Evolutionary conservation across 2,329 filamentous ascomycete genomes (phyloP).

Genomic region (Neofusicoccum parvum): DNA sequence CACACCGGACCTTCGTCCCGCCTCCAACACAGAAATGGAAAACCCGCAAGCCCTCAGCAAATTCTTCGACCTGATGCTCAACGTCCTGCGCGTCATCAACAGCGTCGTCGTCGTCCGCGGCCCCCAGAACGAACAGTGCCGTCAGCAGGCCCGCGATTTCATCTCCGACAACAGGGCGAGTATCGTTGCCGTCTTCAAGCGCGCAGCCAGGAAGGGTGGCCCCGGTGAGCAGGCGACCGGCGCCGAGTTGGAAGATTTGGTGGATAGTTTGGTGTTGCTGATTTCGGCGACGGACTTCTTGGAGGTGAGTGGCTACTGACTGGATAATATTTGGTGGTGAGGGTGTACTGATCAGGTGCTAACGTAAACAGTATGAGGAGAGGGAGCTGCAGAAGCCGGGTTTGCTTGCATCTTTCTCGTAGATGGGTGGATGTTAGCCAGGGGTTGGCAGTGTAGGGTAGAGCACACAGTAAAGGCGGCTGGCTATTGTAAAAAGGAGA

Average conservation of each 20-base stretch:
- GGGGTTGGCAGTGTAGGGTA: too few species aligned
- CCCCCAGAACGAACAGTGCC: slow-evolving; percentile 71
- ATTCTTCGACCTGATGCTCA: slow-evolving; percentile 82
- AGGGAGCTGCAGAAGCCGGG: neutral
- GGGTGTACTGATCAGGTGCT: neutral
- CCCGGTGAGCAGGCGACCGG: slow-evolving; percentile 39
- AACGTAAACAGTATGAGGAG: neutral
- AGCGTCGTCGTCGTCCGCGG: slow-evolving; percentile 81
- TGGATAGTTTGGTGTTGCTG: slow-evolving; percentile 81
- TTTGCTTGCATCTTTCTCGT: neutral
- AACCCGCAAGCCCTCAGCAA: slow-evolving; percentile 71
- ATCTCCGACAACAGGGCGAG: slow-evolving; percentile 79
- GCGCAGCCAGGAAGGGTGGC: slow-evolving; percentile 74
- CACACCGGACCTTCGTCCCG: neutral
- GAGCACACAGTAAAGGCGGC: neutral
- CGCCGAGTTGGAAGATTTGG: slow-evolving; percentile 66
- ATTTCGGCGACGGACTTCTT: slow-evolving; percentile 82
- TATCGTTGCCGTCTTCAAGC: slow-evolving; percentile 87
- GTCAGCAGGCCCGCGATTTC: slow-evolving; percentile 77
- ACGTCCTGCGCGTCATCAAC: slow-evolving; percentile 78
- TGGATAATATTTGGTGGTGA: slow-evolving; percentile 47
- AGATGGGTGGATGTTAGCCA: neutral
- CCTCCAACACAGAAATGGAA: slow-evolving; percentile 55
- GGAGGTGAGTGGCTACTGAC: slow-evolving; percentile 63
- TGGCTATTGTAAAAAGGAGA: neutral